Base-by-base conservation (phyloP, 306 rosid species). In the Fragaria iinumae region DNA sequence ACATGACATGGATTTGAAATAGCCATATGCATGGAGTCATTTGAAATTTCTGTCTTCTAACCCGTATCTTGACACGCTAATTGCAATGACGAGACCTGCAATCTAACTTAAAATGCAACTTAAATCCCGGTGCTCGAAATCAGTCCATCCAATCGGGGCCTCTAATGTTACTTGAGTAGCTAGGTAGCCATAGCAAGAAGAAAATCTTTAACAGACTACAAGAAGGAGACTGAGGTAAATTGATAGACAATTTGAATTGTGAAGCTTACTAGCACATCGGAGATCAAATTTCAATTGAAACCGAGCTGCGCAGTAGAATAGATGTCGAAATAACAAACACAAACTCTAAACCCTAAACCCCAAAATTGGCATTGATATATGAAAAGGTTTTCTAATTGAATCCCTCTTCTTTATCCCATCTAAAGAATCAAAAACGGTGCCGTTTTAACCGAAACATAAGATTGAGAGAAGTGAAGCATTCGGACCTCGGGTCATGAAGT, bases 401-500 rank as follows among this genome's bases (percentile, higher is more conserved):
- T 39, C 57, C 57, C 20, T 50, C 9, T 18, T 7, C 6, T 5
- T 17, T 18, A 49, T 49, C 48, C 48, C 23, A 53, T 53, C 21
- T 7, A 11, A 53, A 53, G 27, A 20, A 53, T n/a, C 12, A 39
- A 7, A 53, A n/a, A 53, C 59, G 59, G 10, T 20, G 21, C 6
- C 21, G 57, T 52, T 52, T 16, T 1, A 5, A 52, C 11, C 13
- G 13, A 8, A 55, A n/a, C 3, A 55, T 20, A n/a, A 55, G 29
- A 55, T 2, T n/a, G 29, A 53, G 59, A 57, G 8, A 59, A 8
- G 10, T 14, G 3, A 9, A 67, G 64, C 50, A 63, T 64, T 21
- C 21, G 5, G 53, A 90, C 97, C 98, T 89, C 87, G 89, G 44
- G 0, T 89, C 93, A 90, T 88, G 34, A 84, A 79, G 76, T 44